Conservation (phyloP, 2,329 filamentous ascomycete species). For the Epichloe brachyelytri region DNA sequence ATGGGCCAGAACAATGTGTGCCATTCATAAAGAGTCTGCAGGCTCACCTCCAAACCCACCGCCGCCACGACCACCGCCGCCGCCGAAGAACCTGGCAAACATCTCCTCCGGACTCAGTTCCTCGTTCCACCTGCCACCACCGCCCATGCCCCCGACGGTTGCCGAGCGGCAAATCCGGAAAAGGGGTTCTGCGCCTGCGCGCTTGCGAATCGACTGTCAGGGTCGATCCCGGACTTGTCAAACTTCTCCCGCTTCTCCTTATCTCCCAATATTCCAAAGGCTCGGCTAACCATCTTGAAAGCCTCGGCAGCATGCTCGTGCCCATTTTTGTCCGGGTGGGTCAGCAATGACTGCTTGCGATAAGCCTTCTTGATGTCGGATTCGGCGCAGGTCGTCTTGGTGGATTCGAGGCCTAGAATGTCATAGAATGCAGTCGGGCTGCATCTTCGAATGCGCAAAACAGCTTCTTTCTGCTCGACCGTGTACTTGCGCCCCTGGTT, state of each 20-base stretch:
- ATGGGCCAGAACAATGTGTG: not conserved
- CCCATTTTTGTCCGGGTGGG: slow-evolving; percentile 97
- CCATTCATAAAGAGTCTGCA: no score
- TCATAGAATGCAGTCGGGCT: slow-evolving; percentile 86
- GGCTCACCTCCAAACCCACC: slow-evolving; percentile 40
- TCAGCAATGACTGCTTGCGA: slow-evolving; percentile 82
- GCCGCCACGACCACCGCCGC: slow-evolving; percentile 50
- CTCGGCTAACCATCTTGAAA: slow-evolving; percentile 93
- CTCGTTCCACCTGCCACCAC: slow-evolving; percentile 62
- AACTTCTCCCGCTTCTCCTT: slow-evolving; percentile 75
- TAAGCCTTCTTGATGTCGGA: slow-evolving; percentile 95
- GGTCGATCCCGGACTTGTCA: slow-evolving; percentile 83
- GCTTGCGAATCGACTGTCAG: slow-evolving; percentile 71
- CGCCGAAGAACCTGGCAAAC: slow-evolving; percentile 94
- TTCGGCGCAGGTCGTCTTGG: slow-evolving; percentile 56
- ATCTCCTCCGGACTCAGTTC: slow-evolving; percentile 94
- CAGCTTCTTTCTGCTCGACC: slow-evolving; percentile 79
- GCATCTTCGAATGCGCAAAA: slow-evolving; percentile 78
- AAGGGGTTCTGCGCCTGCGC: slow-evolving; percentile 48
- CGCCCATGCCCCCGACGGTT: slow-evolving; percentile 30
- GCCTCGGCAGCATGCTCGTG: slow-evolving; percentile 92
- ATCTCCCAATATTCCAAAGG: slow-evolving; percentile 87
- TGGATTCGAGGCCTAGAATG: slow-evolving; percentile 62
- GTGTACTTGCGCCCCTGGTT: slow-evolving; percentile 70
- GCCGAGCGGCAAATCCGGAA: slow-evolving; percentile 41